Evolutionary conservation across 179 eudicot genomes (phyloP), one percentile per base, ranked within the genome.

Genomic region (Beta macrorhiza): DNA sequence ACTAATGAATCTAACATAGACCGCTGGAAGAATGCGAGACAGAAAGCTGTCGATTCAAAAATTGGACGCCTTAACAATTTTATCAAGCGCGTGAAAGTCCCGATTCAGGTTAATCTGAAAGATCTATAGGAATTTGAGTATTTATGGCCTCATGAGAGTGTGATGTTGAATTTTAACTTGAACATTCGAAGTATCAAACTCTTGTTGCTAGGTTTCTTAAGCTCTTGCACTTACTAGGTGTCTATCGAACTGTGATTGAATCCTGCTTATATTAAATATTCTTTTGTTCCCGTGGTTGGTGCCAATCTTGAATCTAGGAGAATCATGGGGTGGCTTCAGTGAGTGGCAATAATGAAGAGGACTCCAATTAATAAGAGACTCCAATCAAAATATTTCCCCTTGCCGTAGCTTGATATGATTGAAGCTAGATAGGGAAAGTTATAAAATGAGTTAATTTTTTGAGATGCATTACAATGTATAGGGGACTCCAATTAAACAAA

Each of bases 21-120:
- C 67, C 98, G 98, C 83, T 95, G 99, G 99, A 95, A 91, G 87
- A 93, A 93, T n/a, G 88, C 91, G 87, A 91, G 99, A 80, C 99
- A 95, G 83, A 87, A 76, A 67, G 99, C 99, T 56, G 96, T 95
- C 79, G 98, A 95, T 88, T 95, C 98, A 12, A 95, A 95, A 90
- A 79, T 95, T 82, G 99, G 98, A 45, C 87, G 98, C 56, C 92
- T 95, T 58, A 87, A 89, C 78, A 88, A 86, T 79, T 95, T 95
- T 84, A 92, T 95, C 81, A 89, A 90, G 87, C 85, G 10, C 74
- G 98, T 91, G 78, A 86, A 89, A 29, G 90, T 92, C 83, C 99
- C 99, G 56, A 90, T 95, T 77, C 99, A 95, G 98, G 99, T 93
- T 69, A 53, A 63, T 61, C 10, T 29, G 65, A 58, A 56, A 20